These are phyloP conservation scores for Penicillium ochrochloron DNA, from an alignment of 495 filamentous ascomycete genomes.

Conservation along the genomic window DNA sequence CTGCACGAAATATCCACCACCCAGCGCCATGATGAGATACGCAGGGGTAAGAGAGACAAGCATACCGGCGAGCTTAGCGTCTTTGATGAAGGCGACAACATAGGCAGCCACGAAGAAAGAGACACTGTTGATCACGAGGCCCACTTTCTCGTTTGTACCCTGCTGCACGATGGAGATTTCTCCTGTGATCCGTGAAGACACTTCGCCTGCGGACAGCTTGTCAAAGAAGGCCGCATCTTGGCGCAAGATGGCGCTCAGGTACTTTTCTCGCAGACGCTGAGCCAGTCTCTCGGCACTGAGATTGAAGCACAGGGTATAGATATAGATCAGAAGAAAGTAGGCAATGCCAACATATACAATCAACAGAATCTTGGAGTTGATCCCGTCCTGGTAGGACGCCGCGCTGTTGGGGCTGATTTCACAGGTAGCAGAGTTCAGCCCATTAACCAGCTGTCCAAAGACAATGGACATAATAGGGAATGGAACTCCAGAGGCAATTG, in stretches of 20 bases:
- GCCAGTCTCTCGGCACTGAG: conserved; percentile 62
- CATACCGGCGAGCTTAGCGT: conserved; percentile 42
- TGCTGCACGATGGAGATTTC: conserved; percentile 62
- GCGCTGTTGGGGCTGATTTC: conserved; percentile 26
- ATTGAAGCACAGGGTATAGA: conserved; percentile 55
- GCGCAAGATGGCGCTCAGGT: conserved; percentile 58
- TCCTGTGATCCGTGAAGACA: conserved; percentile 58
- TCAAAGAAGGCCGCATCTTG: conserved; percentile 68
- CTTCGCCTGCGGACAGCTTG: conserved; percentile 55
- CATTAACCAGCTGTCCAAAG: conserved; percentile 68
- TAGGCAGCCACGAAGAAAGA: conserved; percentile 67
- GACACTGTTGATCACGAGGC: conserved; percentile 57
- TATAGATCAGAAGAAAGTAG: conserved; percentile 60
- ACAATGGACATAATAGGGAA: conserved; percentile 68
- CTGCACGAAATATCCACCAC: conserved; percentile 60
- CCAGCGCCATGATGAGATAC: conserved; percentile 65
- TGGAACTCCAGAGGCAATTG: conserved; percentile 65
- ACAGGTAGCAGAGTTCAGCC: conserved; percentile 62
- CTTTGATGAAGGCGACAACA: conserved; percentile 64
- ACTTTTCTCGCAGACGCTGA: conserved; percentile 60
- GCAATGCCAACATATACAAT: conserved; percentile 66
- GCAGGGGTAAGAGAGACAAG: conserved; percentile 62
- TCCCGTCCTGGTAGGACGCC: conserved; percentile 41
- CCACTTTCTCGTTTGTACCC: conserved; percentile 69
- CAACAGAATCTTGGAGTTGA: conserved; percentile 61